Percentiles rank a stretch among this genome's conserved stretches.
Evolutionary conservation across 1,284 basidiomycete species (phyloP).

Genomic region (Malassezia pachydermatis): DNA sequence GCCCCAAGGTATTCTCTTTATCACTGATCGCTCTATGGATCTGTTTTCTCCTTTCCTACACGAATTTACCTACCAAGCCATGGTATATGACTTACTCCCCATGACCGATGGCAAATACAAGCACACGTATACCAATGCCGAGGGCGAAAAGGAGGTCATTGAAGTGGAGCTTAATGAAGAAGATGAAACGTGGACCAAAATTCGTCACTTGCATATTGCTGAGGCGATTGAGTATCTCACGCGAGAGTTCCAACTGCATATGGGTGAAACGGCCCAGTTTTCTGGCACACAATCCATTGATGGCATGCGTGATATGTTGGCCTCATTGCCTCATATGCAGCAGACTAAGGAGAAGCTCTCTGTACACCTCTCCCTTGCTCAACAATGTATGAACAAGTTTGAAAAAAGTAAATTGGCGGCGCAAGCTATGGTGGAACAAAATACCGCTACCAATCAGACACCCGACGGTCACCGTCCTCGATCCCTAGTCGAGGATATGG

Average conservation of each 20-base stretch:
- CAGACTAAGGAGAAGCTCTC: conserved; percentile 95
- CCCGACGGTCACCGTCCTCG: conserved; percentile 41
- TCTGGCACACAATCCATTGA: conserved; percentile 67
- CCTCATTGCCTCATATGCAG: conserved; percentile 85
- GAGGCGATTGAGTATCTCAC: conserved; percentile 95
- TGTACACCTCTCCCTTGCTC: conserved; percentile 89
- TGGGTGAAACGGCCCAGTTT: conserved; percentile 84
- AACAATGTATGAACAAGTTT: conserved; percentile 90
- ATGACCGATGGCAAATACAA: conserved; percentile 73
- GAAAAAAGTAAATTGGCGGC: conserved; percentile 73
- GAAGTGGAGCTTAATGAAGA: conserved; percentile 69
- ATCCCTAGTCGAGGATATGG: conserved; percentile 88
- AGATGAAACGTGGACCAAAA: conserved; percentile 79
- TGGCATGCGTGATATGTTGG: conserved; percentile 99
- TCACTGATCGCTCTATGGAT: conserved; percentile 94
- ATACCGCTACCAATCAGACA: conserved; percentile 41
- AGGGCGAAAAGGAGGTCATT: conserved; percentile 73
- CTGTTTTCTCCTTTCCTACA: conserved; percentile 79
- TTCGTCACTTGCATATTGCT: conserved; percentile 95
- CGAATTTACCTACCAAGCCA: conserved; percentile 98
- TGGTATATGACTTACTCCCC: conserved; percentile 85
- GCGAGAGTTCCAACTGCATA: conserved; percentile 83
- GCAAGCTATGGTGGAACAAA: conserved; percentile 85
- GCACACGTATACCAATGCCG: conserved; percentile 53
- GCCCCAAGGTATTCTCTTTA: conserved; percentile 71